Evolutionary conservation across 2,329 filamentous ascomycete species (phyloP).

Genomic region (Colletotrichum sp.): DNA sequence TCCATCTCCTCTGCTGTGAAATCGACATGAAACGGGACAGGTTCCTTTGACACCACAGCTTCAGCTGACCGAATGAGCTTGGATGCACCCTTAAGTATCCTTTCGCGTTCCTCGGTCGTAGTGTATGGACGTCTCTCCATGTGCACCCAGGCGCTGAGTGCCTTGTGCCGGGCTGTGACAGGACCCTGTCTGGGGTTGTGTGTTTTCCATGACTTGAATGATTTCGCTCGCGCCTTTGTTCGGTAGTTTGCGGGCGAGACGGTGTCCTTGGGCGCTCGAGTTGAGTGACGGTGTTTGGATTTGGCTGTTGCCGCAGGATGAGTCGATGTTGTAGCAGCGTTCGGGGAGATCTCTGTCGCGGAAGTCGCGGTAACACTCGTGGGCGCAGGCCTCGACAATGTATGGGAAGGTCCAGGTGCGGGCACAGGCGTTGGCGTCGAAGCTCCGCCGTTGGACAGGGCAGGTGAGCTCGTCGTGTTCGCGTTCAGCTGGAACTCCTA

Average conservation of each 20-base stretch:
- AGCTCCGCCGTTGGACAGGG: neutral
- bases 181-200: neutral
- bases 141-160: conserved; percentile 12
- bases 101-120: conserved; percentile 15
- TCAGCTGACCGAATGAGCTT: conserved; percentile 8
- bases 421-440: neutral
- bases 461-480: neutral
- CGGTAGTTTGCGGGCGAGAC: conserved; percentile 14
- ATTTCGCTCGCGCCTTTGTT: conserved; percentile 19
- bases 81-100: conserved; percentile 20
- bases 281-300: neutral
- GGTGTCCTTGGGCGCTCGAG: neutral
- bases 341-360: neutral
- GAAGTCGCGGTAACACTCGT: neutral
- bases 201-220: conserved; percentile 23
- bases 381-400: neutral
- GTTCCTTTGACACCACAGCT: neutral
- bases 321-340: neutral
- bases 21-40: conserved; percentile 48
- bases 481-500: neutral
- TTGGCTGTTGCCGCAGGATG: neutral
- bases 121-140: conserved; percentile 28
- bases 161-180: neutral
- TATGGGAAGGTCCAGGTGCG: neutral
- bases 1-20: conserved; percentile 45